Evolutionary conservation across 2,329 filamentous ascomycete genomes (phyloP).

Genomic region (Chrysoporthe austroafricana): DNA sequence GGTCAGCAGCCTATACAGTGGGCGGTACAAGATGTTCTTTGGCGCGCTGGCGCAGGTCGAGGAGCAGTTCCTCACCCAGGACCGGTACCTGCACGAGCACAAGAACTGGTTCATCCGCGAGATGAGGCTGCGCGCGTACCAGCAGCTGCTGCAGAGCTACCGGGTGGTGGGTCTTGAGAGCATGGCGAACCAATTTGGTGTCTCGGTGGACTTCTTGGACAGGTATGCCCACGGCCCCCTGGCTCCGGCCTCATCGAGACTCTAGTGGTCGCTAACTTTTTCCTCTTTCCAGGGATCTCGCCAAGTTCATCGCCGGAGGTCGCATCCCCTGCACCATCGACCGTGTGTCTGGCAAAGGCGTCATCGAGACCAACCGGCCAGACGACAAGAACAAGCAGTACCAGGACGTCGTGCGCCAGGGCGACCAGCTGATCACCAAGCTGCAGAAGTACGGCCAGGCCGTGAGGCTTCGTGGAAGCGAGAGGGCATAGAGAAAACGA

Average conservation of each 20-base stretch:
- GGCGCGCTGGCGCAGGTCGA: constrained; percentile 86
- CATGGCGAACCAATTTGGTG: constrained; percentile 97
- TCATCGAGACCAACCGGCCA: constrained; percentile 96
- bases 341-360: constrained; percentile 90
- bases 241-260: background rate
- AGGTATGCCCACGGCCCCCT: constrained; percentile 59
- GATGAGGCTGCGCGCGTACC: constrained; percentile 95
- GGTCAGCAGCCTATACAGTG: constrained; percentile 89
- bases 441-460: constrained; percentile 99
- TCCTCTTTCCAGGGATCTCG: constrained; percentile 70
- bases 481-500: constrained; percentile 68
- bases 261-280: constrained; percentile 11
- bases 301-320: constrained; percentile 94
- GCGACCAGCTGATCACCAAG: constrained; percentile 97
- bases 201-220: constrained; percentile 95
- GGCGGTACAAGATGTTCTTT: constrained; percentile 95
- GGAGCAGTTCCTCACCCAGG: constrained; percentile 89
- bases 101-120: constrained; percentile 96
- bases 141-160: constrained; percentile 96
- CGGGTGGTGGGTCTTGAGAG: constrained; percentile 94
- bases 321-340: constrained; percentile 97
- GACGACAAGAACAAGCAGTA: constrained; percentile 99
- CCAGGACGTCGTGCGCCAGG: constrained; percentile 95
- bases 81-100: constrained; percentile 95
- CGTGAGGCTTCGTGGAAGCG: constrained; percentile 89